Percentiles rank a stretch among this genome's conserved stretches.
phyloP scores from a whole-genome alignment of 75 land plant species.

The Pinus taeda region DNA sequence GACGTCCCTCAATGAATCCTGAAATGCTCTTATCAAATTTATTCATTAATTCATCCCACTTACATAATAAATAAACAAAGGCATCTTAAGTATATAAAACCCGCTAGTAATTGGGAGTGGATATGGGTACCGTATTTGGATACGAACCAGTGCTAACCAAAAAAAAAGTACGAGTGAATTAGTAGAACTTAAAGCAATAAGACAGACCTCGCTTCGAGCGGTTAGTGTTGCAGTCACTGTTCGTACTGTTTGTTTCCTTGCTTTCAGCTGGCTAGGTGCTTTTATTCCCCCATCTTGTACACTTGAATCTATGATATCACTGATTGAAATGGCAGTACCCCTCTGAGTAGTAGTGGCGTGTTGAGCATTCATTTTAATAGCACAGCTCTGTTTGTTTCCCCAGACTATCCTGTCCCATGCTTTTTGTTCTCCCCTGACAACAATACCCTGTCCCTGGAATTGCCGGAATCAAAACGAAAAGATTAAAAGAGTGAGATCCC shows the following conservation, averaged over 20 bases:
- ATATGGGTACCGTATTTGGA: no score
- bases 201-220: slow-evolving; percentile 62
- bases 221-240: slow-evolving; percentile 32
- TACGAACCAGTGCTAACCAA: neutral
- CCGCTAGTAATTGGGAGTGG: neutral
- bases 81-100: neutral
- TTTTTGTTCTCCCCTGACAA: neutral
- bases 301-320: neutral
- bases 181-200: no score
- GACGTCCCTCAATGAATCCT: slow-evolving; percentile 61
- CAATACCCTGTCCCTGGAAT: neutral
- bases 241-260: neutral
- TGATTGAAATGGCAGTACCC: neutral
- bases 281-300: neutral
- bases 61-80: neutral
- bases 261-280: neutral
- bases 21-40: neutral
- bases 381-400: slow-evolving; percentile 4
- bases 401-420: neutral
- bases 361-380: neutral
- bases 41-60: neutral
- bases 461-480: neutral
- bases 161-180: no score
- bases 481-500: neutral
- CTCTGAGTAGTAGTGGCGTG: neutral